Base-by-base conservation (phyloP, 2,329 filamentous ascomycete genomes). In the Microsporum audouinii region DNA sequence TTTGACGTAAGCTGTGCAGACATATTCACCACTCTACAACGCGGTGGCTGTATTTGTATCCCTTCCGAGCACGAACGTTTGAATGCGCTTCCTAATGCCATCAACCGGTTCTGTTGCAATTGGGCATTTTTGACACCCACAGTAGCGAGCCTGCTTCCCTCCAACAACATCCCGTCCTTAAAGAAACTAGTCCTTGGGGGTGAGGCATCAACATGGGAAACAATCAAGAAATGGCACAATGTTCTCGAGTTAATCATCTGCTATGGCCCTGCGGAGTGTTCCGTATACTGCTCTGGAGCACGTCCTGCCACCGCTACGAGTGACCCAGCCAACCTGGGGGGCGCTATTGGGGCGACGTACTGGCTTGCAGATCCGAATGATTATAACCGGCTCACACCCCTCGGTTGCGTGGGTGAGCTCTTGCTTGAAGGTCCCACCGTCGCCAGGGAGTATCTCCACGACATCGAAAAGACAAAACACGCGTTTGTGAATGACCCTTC, bases 101-200 rank as follows among this genome's bases (percentile, higher is more conserved):
- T 83, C 41, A 72, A 74, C 5, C 65, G 72, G 0, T 78, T 80
- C 73, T 68, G 75, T 7, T 76, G 78, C 34, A 79, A 74, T 34
- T 78, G 75, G 76, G 78, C 75, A 0, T 79, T 81, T 66, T 77
- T 84, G 69, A 85, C 83, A 0, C 78, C 81, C 0, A 74, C 80
- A 0, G 73, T 85, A n/a, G 81, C 81, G 0, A 63, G 69, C 10
- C 63, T 74, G 2, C 61, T 78, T 5, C 62, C 66, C 5, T 72
- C 72, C 0, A 62, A 68, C 10, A 69, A 74, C 7, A 68, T 77
- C 1, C 71, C 72, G 7, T 69, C 66, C 3, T 65, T 78, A 5
- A 70, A 69, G 23, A 67, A 66, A 0, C 58, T 78, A 39, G 65
- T 68, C 2, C 64, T 76, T 33, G 70, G 69, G 29, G 73, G 72